Evolutionary conservation across 768 basidiomycete species (phyloP), one percentile per base, ranked within the genome.

Genomic region (Artomyces pyxidatus): DNA sequence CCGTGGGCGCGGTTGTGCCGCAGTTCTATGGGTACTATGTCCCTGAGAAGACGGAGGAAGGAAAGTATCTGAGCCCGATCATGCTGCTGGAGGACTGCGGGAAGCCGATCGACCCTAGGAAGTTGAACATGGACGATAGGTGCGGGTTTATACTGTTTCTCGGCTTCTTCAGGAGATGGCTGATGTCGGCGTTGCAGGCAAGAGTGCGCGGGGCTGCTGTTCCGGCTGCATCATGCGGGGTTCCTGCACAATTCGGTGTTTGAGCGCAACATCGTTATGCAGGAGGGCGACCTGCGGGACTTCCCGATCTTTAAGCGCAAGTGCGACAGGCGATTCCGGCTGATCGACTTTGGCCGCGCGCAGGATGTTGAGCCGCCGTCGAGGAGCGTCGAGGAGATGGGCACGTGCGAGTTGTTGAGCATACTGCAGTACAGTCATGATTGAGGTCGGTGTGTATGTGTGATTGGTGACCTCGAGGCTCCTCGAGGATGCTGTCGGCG

Each of bases 1-100:
- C 80, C 3, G 65, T 76, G 3, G 65, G 68, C 8, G 70, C 81
- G 0, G 46, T 83, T 44, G 74, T 77, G 3, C 81, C 81, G 0
- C 78, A 80, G 59, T 83, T 74, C 61, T 83, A 78, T 54, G 80
- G 82, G 1, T 78, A 76, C 61, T 83, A 81, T 53, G 59, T 58
- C 0, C 68, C 67, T 0, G 1, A 22, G 59, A 26, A 51, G 0
- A 49, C 42, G 32, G 17, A 35, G 32, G 14, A 14, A 17, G 17
- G 17, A 17, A 45, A 53, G 55, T 17, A 49, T 40, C 29, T 42
- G 23, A 72, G 71, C 42, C 71, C 71, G 0, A 70, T 76, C 30
- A 59, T 75, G 37, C 65, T 77, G 11, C 52, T 76, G 39, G 75
- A 76, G 52, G 67, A 75, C 39, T 76, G 75, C 37, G 75, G 75